Conservation (phyloP, 148 eudicot genomes). For the Nepenthes mirabilis region DNA sequence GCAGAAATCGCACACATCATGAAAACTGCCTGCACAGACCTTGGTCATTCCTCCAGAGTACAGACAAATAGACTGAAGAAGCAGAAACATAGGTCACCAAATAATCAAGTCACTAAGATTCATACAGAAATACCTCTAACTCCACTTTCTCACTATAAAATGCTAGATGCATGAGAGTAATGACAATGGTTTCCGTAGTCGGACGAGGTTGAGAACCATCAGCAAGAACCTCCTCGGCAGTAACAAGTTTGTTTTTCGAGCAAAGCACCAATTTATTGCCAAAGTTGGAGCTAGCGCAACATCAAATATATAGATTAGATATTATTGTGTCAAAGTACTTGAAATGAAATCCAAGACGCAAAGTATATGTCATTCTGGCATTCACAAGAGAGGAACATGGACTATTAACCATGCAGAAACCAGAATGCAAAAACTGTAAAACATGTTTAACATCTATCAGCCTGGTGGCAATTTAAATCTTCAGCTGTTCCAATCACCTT, state of each 20-base stretch:
- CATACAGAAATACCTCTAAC: slow-evolving; percentile 51
- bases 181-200: slow-evolving; percentile 54
- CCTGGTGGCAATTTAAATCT: too few relatives aligned
- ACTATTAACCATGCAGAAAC: not conserved
- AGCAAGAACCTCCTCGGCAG: slow-evolving; percentile 50
- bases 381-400: not conserved
- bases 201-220: slow-evolving; percentile 52
- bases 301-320: not conserved
- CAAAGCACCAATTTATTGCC: slow-evolving; percentile 54
- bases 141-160: slow-evolving; percentile 77
- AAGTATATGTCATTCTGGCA: not conserved
- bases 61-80: not conserved
- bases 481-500: too few relatives aligned
- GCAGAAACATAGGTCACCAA: not conserved
- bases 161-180: slow-evolving; percentile 81
- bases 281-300: slow-evolving; percentile 57
- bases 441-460: too few relatives aligned
- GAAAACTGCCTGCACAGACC: slow-evolving; percentile 66
- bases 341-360: not conserved
- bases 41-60: slow-evolving; percentile 1
- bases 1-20: slow-evolving; percentile 76
- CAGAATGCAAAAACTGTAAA: too few relatives aligned
- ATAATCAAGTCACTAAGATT: too few relatives aligned
- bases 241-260: slow-evolving; percentile 47
- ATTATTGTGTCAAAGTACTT: not conserved